phyloP scores from a whole-genome alignment of 2,329 filamentous ascomycete genomes.

The Fusarium pseudocircinatum region DNA sequence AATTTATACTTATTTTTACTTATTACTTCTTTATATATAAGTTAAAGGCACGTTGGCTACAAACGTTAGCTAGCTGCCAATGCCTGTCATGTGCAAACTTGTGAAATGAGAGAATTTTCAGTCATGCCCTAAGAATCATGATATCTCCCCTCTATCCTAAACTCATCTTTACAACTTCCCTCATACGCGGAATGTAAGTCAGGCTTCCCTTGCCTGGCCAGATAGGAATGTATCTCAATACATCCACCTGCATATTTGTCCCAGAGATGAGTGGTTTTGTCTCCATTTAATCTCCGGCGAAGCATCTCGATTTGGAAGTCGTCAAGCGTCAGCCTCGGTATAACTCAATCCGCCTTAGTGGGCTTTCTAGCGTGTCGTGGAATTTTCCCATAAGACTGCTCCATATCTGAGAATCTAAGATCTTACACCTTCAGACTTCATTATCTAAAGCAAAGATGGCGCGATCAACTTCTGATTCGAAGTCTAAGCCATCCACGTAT shows the following conservation, averaged over 20 bases:
- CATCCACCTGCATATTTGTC: neutral
- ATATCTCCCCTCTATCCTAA: too few species aligned
- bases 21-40: too few species aligned
- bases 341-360: neutral
- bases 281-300: neutral
- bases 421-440: neutral
- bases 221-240: neutral
- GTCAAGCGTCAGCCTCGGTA: constrained; percentile 11
- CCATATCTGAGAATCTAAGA: neutral
- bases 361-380: neutral
- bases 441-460: neutral
- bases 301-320: constrained; percentile 16
- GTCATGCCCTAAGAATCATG: too few species aligned
- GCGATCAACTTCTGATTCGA: neutral
- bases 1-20: too few species aligned
- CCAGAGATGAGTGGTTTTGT: neutral
- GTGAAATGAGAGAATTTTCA: too few species aligned
- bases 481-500: neutral
- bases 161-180: too few species aligned
- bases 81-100: too few species aligned
- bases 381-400: neutral
- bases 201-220: neutral
- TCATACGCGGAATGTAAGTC: too few species aligned
- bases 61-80: too few species aligned
- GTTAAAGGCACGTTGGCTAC: too few species aligned